Conservation (phyloP, 441 rosid genomes). For the Gossypium davidsonii region DNA sequence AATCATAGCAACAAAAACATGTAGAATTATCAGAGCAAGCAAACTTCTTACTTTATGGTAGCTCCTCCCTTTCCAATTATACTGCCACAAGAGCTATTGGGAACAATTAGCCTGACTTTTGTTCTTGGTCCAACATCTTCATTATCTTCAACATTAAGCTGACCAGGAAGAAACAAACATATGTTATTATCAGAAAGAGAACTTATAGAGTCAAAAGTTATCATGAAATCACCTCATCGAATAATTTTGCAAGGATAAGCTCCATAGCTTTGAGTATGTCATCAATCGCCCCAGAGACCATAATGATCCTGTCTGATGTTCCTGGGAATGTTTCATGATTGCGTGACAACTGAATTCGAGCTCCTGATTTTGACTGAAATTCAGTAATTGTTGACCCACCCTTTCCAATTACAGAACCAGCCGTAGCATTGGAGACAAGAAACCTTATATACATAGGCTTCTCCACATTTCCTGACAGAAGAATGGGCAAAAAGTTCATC, state of each 20-base stretch:
- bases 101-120: constrained; percentile 84
- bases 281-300: constrained; percentile 74
- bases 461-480: constrained; percentile 58
- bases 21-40: constrained; percentile 18
- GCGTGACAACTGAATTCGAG: constrained; percentile 92
- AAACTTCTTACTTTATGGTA: constrained; percentile 74
- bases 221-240: constrained; percentile 63
- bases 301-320: constrained; percentile 84
- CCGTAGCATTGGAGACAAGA: constrained; percentile 94
- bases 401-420: constrained; percentile 98
- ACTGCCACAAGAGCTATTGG: constrained; percentile 94
- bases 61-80: constrained; percentile 98
- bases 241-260: constrained; percentile 73
- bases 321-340: constrained; percentile 89
- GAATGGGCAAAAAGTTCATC: not conserved
- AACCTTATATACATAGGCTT: constrained; percentile 78
- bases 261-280: constrained; percentile 75
- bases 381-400: constrained; percentile 95
- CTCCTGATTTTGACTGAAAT: constrained; percentile 85
- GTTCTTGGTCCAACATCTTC: constrained; percentile 69
- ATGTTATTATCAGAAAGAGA: constrained; percentile 10
- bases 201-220: not conserved
- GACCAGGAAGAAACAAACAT: constrained; percentile 20
- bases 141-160: constrained; percentile 77
- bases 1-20: constrained; percentile 16